Conservation (phyloP, 352 stramenopile genomes). For the Chrysophaeum taylorii region DNA sequence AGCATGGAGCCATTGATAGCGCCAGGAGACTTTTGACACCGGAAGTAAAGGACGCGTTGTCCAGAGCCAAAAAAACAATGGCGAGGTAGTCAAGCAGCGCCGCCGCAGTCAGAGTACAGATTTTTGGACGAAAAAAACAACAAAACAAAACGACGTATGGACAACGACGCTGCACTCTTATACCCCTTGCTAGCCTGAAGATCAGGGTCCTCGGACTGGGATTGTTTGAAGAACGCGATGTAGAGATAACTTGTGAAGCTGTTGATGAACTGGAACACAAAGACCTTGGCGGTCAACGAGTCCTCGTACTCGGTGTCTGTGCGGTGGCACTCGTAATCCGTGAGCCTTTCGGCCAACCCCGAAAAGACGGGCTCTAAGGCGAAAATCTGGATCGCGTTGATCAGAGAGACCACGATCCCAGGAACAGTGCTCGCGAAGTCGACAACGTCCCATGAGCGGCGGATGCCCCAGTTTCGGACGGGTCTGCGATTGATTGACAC, state of each 20-base stretch:
- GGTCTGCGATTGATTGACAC: constrained; percentile 4
- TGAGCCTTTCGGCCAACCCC: constrained; percentile 36
- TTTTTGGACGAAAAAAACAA: too few species aligned
- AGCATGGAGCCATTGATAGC: too few species aligned
- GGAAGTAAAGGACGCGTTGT: too few species aligned
- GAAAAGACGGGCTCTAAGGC: constrained; percentile 35
- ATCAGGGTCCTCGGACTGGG: constrained; percentile 49
- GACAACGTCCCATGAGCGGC: neutral
- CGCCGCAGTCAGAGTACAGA: too few species aligned
- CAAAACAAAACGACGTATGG: too few species aligned
- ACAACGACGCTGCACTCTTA: constrained; percentile 56
- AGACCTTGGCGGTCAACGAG: constrained; percentile 46
- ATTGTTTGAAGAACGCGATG: constrained; percentile 49
- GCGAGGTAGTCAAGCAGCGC: too few species aligned
- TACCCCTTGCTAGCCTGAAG: constrained; percentile 54
- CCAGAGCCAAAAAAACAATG: too few species aligned
- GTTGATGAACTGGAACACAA: constrained; percentile 81
- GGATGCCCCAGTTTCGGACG: neutral
- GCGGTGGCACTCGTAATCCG: constrained; percentile 75
- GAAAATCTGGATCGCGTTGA: constrained; percentile 64
- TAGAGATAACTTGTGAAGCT: constrained; percentile 80
- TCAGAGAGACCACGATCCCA: constrained; percentile 46
- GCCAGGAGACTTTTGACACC: too few species aligned
- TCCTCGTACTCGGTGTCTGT: constrained; percentile 51
- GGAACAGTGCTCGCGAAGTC: constrained; percentile 4